These are phyloP conservation scores for Ascoidea asiatica DNA, from an alignment of 805 yeast genomes.

Conservation along the genomic window DNA sequence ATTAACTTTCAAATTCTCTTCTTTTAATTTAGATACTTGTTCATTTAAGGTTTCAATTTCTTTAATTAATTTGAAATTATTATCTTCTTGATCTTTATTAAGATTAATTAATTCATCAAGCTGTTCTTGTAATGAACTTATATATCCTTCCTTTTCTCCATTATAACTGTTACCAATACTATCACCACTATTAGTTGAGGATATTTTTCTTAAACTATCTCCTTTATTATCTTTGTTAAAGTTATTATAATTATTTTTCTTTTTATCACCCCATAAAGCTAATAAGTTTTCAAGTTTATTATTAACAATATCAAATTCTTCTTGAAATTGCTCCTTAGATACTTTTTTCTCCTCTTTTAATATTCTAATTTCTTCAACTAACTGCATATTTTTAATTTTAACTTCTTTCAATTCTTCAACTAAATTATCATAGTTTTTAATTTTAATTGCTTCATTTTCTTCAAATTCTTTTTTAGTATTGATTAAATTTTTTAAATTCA, in stretches of 20 bases:
- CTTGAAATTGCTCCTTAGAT: neutral
- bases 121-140: conserved; percentile 35
- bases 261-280: conserved; percentile 8
- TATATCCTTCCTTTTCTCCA: conserved; percentile 17
- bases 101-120: conserved; percentile 39
- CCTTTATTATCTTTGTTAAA: neutral
- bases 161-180: conserved; percentile 1
- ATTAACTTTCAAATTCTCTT: conserved; percentile 13
- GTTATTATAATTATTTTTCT: neutral
- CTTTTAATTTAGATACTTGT: conserved; percentile 3
- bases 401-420: conserved; percentile 33
- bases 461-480: conserved; percentile 37
- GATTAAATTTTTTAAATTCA: conserved; percentile 38
- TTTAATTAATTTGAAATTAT: conserved; percentile 19
- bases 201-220: no score
- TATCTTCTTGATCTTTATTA: conserved; percentile 26
- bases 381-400: conserved; percentile 28
- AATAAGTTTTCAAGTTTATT: neutral
- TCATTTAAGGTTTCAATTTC: conserved; percentile 20
- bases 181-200: no score
- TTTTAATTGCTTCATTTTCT: conserved; percentile 23
- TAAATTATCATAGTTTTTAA: conserved; percentile 29
- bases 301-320: neutral
- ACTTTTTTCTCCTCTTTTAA: conserved; percentile 18
- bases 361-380: conserved; percentile 29